These are phyloP conservation scores for Xerocomellus dryophilus DNA, from an alignment of 768 basidiomycete species.

Conservation along the genomic window DNA sequence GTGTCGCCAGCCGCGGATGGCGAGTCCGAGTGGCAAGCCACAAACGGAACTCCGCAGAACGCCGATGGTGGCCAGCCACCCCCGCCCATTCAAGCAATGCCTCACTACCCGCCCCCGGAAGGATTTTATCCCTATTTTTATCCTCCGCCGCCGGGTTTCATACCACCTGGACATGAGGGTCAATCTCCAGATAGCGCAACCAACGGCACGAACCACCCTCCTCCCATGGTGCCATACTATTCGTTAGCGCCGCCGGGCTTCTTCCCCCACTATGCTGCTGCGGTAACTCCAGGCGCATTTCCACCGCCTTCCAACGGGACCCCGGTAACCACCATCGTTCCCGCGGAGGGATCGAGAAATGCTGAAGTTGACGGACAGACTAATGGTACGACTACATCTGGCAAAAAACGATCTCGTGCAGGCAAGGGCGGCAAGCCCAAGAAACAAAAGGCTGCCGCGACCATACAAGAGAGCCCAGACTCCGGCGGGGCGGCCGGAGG, in stretches of 20 bases:
- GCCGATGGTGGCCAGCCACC: conserved; percentile 19
- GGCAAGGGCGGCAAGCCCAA: conserved; percentile 34
- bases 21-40: conserved; percentile 35
- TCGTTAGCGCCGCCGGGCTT: conserved; percentile 39
- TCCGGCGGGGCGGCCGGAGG: conserved; percentile 27
- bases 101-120: conserved; percentile 38
- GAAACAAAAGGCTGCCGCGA: conserved; percentile 28
- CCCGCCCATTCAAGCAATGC: conserved; percentile 26
- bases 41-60: conserved; percentile 21
- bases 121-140: conserved; percentile 45
- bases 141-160: conserved; percentile 41
- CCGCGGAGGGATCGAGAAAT: conserved; percentile 26
- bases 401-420: conserved; percentile 30
- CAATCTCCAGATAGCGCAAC: conserved; percentile 33
- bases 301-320: conserved; percentile 31
- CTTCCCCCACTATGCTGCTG: conserved; percentile 35
- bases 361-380: conserved; percentile 15
- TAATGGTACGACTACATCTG: conserved; percentile 16
- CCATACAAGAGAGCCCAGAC: conserved; percentile 15
- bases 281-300: conserved; percentile 31
- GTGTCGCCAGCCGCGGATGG: conserved; percentile 17
- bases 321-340: conserved; percentile 25
- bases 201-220: conserved; percentile 29
- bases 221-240: conserved; percentile 36
- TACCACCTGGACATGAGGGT: conserved; percentile 38